Evolutionary conservation across 768 basidiomycete genomes (phyloP).

Genomic region (Pisolithus microcarpus): DNA sequence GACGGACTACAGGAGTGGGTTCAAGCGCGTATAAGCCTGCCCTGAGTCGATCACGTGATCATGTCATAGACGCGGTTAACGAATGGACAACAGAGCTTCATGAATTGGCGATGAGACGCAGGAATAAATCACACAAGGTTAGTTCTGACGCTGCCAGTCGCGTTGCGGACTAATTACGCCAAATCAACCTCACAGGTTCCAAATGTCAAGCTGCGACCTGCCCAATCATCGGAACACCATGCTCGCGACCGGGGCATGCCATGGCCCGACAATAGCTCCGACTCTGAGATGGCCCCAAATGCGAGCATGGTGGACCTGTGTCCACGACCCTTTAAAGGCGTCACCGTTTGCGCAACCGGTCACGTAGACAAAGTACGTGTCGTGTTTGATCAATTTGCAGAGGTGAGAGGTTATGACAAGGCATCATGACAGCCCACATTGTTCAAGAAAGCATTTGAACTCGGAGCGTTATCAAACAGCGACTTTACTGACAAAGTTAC

Average conservation of each 20-base stretch:
- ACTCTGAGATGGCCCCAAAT: constrained; percentile 45
- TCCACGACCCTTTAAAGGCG: constrained; percentile 61
- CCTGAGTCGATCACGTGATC: constrained; percentile 21
- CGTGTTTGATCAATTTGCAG: background rate
- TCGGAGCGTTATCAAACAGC: constrained; percentile 63
- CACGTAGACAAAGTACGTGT: constrained; percentile 65
- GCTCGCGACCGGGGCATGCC: constrained; percentile 24
- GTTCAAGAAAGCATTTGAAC: constrained; percentile 70
- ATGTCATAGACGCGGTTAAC: background rate
- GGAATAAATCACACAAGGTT: constrained; percentile 65
- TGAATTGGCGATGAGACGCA: constrained; percentile 35
- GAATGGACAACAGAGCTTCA: background rate
- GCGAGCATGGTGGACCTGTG: constrained; percentile 40
- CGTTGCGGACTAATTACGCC: background rate
- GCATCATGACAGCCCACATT: constrained; percentile 46
- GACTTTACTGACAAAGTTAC: constrained; percentile 85
- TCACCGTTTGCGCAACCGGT: constrained; percentile 70
- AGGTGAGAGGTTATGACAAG: background rate
- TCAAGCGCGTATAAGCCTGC: constrained; percentile 13
- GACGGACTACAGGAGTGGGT: too few relatives aligned
- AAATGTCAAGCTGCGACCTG: constrained; percentile 74
- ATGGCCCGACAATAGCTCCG: constrained; percentile 34
- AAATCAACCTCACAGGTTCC: constrained; percentile 48
- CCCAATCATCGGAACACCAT: constrained; percentile 30
- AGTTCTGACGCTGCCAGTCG: background rate